Percentiles rank a stretch among this genome's conserved stretches.
Conservation (phyloP, 2,329 filamentous ascomycete genomes). For the Lasiodiplodia theobromae region DNA sequence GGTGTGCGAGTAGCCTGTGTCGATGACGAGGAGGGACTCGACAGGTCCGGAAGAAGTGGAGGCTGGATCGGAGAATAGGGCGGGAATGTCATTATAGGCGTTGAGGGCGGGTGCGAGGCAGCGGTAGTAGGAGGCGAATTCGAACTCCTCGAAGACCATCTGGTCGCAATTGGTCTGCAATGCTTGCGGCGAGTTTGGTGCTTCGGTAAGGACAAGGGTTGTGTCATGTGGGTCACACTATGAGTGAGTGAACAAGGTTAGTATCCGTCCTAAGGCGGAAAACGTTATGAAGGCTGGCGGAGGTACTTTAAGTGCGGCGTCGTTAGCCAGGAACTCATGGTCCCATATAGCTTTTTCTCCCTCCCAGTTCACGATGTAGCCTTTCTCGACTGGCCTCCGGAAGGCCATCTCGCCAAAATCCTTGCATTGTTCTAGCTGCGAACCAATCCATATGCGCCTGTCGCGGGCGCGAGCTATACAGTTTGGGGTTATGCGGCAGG, state of each 20-base stretch:
- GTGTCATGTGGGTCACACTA: slow-evolving; percentile 79
- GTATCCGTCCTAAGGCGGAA: slow-evolving; percentile 28
- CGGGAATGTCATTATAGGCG: slow-evolving; percentile 80
- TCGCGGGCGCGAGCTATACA: slow-evolving; percentile 81
- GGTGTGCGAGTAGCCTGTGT: slow-evolving; percentile 92
- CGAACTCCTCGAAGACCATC: slow-evolving; percentile 97
- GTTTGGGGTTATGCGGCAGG: slow-evolving; percentile 80
- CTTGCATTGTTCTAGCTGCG: slow-evolving; percentile 77
- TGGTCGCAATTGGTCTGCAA: slow-evolving; percentile 93
- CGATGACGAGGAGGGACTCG: slow-evolving; percentile 86
- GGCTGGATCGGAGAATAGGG: slow-evolving; percentile 68
- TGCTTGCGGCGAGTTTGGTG: slow-evolving; percentile 79
- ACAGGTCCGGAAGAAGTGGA: slow-evolving; percentile 57
- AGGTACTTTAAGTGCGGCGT: slow-evolving; percentile 63
- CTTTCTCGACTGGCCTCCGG: slow-evolving; percentile 89
- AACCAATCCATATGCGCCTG: slow-evolving; percentile 78
- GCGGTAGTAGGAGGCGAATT: slow-evolving; percentile 85
- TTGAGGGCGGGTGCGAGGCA: slow-evolving; percentile 76
- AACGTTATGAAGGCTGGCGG: slow-evolving; percentile 19
- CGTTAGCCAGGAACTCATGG: slow-evolving; percentile 77
- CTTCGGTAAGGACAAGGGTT: slow-evolving; percentile 84
- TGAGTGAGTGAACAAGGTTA: slow-evolving; percentile 15
- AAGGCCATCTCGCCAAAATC: slow-evolving; percentile 92
- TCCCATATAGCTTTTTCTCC: slow-evolving; percentile 96
- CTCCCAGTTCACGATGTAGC: slow-evolving; percentile 96